A percentile compares a stretch with the other conserved stretches of the same genome.
Evolutionary conservation across 208 protist genomes (phyloP).

Genomic region (Leishmania gerbilli): DNA sequence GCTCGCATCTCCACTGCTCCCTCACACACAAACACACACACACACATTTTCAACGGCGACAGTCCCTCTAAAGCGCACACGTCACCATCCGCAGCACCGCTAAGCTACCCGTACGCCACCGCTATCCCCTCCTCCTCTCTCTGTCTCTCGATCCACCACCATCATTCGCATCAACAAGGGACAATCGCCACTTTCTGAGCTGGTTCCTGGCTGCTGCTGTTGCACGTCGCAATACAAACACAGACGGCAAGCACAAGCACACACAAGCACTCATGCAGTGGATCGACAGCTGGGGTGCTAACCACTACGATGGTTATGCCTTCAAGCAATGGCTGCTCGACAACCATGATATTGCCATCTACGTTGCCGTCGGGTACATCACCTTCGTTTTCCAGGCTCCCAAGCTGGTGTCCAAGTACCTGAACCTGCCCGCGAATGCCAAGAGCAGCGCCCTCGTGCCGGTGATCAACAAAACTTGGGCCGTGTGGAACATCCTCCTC

Average conservation of each 20-base stretch:
- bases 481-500: slow-evolving; percentile 92
- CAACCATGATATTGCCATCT: slow-evolving; percentile 63
- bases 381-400: slow-evolving; percentile 57
- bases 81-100: not conserved
- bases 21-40: not conserved
- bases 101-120: not conserved
- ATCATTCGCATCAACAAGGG: not conserved
- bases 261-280: slow-evolving; percentile 29
- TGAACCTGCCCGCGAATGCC: slow-evolving; percentile 24
- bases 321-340: slow-evolving; percentile 52
- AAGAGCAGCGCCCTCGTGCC: slow-evolving; percentile 34
- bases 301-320: slow-evolving; percentile 66
- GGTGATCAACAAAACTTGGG: slow-evolving; percentile 54
- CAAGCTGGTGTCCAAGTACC: slow-evolving; percentile 32
- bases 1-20: not conserved
- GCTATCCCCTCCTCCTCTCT: not conserved
- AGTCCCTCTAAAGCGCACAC: not conserved
- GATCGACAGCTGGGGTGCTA: slow-evolving; percentile 56
- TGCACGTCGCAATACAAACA: not conserved
- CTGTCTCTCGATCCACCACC: slow-evolving; percentile 1
- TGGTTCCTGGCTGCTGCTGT: not conserved
- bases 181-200: not conserved
- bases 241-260: not conserved
- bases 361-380: slow-evolving; percentile 46
- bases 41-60: too few species aligned